Evolutionary conservation across 495 filamentous ascomycete species (phyloP), one percentile per base, ranked within the genome.

Genomic region (Penicillium crystallinum): DNA sequence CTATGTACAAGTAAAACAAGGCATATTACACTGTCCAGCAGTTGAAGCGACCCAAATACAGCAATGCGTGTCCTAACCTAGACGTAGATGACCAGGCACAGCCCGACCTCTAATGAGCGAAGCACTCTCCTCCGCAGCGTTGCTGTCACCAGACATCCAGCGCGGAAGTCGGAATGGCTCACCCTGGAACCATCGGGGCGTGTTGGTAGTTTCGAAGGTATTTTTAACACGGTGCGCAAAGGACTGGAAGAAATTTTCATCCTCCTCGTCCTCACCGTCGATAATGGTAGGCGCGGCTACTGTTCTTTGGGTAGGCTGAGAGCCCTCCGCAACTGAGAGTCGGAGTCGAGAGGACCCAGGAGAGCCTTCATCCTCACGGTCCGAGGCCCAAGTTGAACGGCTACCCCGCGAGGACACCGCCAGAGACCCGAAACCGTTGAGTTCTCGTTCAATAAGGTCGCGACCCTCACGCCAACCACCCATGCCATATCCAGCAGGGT

Each of bases 381-480:
- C 61, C 1, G 65, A 61, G 6, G 63, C 61, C 52, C 69, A 64
- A 46, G 63, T 68, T 2, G 67, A 71, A 40, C 62, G 68, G 41
- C 58, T 58, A 39, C 52, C 60, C n/a, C 69, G 66, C 5, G 65
- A 61, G 30, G 73, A 67, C 6, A 73, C 73, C 6, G 75, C 72
- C 10, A 83, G 62, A 15, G 78, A 78, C n/a, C 73, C 76, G 40
- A 76, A 61, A 0, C 85, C 86, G 43, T 86, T 82, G 15, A 95
- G 64, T 63, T 98, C 93, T 12, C 91, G 83, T 53, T 96, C 90
- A 52, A 98, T 96, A 11, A 98, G 77, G 25, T 90, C 89, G n/a
- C 88, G 79, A 12, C 93, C 93, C 73, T 98, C 93, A 30, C 91
- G 77, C 93, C 93, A 98, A 14, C 85, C 82, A 19, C 87, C 88